These are phyloP conservation scores for Penstemon davidsonii DNA, from an alignment of 257 asterid species.

Conservation along the genomic window DNA sequence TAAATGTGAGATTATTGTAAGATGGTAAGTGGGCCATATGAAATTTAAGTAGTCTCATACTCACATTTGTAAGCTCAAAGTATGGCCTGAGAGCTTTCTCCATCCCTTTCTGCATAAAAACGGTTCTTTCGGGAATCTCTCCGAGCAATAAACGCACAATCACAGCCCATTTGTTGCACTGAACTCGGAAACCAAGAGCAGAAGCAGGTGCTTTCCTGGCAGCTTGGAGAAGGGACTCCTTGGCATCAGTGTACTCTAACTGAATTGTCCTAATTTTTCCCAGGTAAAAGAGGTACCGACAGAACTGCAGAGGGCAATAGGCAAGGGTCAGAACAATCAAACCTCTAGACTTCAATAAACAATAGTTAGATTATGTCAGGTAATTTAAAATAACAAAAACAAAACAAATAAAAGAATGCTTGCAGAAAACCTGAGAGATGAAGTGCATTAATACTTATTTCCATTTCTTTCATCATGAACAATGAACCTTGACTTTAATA, in stretches of 20 bases:
- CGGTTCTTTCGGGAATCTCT: constrained; percentile 85
- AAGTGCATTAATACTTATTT: not conserved
- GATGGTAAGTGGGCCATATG: not conserved
- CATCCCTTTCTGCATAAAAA: constrained; percentile 83
- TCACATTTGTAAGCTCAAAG: constrained; percentile 81
- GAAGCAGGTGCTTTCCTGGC: constrained; percentile 72
- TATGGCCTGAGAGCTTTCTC: constrained; percentile 76
- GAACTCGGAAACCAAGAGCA: constrained; percentile 76
- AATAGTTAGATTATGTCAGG: constrained; percentile 2
- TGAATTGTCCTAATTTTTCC: constrained; percentile 82
- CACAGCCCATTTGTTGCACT: constrained; percentile 80
- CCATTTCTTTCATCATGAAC: not conserved
- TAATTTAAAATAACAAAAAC: not conserved
- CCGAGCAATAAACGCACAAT: constrained; percentile 75
- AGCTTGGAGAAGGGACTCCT: constrained; percentile 78
- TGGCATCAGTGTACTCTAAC: constrained; percentile 81
- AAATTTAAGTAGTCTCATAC: constrained; percentile 23
- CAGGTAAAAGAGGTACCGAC: constrained; percentile 73
- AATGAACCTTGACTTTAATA: not conserved
- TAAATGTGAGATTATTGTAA: not conserved
- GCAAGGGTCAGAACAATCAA: constrained; percentile 24
- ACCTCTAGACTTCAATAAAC: constrained; percentile 6
- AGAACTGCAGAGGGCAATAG: constrained; percentile 49
- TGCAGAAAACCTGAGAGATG: constrained; percentile 1
- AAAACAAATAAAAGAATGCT: not conserved